Conservation (phyloP, 805 yeast species). For the Saccharomycopsis malanga region DNA sequence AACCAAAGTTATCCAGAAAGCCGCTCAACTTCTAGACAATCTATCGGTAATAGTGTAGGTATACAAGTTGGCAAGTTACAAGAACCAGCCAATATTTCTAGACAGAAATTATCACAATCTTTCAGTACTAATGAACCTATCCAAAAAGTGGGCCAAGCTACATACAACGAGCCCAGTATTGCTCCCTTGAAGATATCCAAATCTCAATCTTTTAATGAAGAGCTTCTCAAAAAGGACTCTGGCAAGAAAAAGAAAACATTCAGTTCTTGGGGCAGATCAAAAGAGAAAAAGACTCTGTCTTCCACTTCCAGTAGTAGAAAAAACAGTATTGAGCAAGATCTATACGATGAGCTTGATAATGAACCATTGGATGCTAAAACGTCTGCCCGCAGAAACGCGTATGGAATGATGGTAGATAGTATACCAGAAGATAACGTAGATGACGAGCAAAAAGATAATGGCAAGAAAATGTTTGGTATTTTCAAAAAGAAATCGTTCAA, state of each 20-base stretch:
- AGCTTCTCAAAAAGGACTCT: not conserved
- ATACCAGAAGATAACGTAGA: not conserved
- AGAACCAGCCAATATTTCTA: conserved; percentile 9
- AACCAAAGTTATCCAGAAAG: not conserved
- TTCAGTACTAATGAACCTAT: not conserved
- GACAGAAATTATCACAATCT: conserved; percentile 1
- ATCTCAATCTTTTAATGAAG: conserved; percentile 8
- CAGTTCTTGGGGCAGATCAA: conserved; percentile 6
- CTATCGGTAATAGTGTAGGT: not conserved
- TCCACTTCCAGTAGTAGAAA: not conserved
- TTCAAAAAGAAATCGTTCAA: conserved; percentile 17
- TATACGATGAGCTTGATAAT: too few relatives aligned
- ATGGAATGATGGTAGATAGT: not conserved
- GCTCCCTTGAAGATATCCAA: conserved; percentile 2
- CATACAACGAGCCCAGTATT: not conserved
- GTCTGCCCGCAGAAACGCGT: not conserved
- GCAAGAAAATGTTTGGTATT: conserved; percentile 14
- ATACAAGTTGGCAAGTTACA: conserved; percentile 3
- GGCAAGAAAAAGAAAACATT: conserved; percentile 8
- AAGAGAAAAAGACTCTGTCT: conserved; percentile 1
- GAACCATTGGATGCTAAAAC: not conserved
- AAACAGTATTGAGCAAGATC: not conserved
- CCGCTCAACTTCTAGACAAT: too few relatives aligned
- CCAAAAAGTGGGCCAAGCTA: not conserved
- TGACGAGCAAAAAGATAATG: not conserved